Conservation (phyloP, 805 yeast genomes). For the Candida ipomoeae region DNA sequence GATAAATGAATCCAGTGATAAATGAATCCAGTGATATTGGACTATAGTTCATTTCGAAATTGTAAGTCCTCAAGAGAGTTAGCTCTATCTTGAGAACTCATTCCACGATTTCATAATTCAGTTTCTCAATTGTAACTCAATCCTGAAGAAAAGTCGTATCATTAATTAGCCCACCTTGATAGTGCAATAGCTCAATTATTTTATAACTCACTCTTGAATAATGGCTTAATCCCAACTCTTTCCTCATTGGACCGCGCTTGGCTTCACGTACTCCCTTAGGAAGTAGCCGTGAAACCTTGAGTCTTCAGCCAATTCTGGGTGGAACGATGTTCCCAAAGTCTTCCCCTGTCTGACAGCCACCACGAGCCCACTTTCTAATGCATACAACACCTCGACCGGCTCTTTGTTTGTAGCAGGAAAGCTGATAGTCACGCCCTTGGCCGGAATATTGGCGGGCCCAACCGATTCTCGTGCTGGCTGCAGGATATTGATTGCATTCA, state of each 20-base stretch:
- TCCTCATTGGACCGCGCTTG: neutral
- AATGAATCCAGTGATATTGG: too few species aligned
- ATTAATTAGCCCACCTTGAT: too few species aligned
- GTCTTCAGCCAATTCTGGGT: conserved; percentile 67
- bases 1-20: too few species aligned
- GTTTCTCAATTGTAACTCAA: too few species aligned
- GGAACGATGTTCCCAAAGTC: conserved; percentile 71
- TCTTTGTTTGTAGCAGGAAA: conserved; percentile 16
- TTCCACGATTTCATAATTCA: too few species aligned
- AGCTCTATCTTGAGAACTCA: too few species aligned
- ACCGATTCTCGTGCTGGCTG: conserved; percentile 5
- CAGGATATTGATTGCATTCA: conserved; percentile 26
- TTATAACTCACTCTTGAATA: too few species aligned
- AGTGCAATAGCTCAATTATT: too few species aligned
- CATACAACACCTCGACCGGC: conserved; percentile 41
- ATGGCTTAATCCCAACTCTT: too few species aligned
- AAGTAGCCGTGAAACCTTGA: conserved; percentile 68
- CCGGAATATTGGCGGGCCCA: conserved; percentile 12
- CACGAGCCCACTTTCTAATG: conserved; percentile 39
- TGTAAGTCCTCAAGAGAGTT: too few species aligned
- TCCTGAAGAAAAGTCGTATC: too few species aligned
- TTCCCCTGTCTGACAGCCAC: conserved; percentile 73
- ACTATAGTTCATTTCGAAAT: too few species aligned
- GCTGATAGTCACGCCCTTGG: neutral
- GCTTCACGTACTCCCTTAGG: conserved; percentile 49